phyloP scores from a whole-genome alignment of 352 stramenopile genomes.

The Globisporangium rhizosaccharum region DNA sequence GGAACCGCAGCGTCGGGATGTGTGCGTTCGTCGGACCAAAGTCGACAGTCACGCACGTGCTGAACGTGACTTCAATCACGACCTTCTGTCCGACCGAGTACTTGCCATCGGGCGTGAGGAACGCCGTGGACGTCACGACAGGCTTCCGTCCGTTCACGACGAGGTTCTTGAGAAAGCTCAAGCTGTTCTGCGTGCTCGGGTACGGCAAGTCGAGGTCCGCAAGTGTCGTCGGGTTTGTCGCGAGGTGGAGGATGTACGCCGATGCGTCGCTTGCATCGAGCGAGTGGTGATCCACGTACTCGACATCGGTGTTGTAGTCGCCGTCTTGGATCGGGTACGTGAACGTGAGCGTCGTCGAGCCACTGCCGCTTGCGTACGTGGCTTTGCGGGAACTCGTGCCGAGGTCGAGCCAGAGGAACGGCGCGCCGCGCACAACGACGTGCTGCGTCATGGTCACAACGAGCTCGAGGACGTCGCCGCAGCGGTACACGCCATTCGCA shows the following conservation, averaged over 20 bases:
- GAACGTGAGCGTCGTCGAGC: constrained; percentile 49
- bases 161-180: constrained; percentile 68
- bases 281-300: constrained; percentile 82
- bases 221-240: constrained; percentile 61
- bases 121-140: constrained; percentile 36
- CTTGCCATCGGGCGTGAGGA: constrained; percentile 53
- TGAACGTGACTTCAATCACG: constrained; percentile 63
- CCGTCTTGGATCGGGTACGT: constrained; percentile 59
- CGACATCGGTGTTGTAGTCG: constrained; percentile 70
- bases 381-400: constrained; percentile 41
- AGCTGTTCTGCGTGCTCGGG: constrained; percentile 52
- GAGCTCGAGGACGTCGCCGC: constrained; percentile 57
- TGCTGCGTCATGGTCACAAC: constrained; percentile 64
- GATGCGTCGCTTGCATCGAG: constrained; percentile 52
- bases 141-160: constrained; percentile 66
- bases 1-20: constrained; percentile 44
- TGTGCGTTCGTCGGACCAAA: constrained; percentile 21
- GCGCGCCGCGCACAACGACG: constrained; percentile 52
- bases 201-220: constrained; percentile 67
- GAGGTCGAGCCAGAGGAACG: constrained; percentile 70
- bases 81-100: constrained; percentile 60
- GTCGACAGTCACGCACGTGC: constrained; percentile 48
- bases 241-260: constrained; percentile 45
- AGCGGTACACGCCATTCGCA: constrained; percentile 47
- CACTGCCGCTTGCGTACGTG: constrained; percentile 48